phyloP scores from a whole-genome alignment of 495 filamentous ascomycete species.

The Podospora pseudoanserina region DNA sequence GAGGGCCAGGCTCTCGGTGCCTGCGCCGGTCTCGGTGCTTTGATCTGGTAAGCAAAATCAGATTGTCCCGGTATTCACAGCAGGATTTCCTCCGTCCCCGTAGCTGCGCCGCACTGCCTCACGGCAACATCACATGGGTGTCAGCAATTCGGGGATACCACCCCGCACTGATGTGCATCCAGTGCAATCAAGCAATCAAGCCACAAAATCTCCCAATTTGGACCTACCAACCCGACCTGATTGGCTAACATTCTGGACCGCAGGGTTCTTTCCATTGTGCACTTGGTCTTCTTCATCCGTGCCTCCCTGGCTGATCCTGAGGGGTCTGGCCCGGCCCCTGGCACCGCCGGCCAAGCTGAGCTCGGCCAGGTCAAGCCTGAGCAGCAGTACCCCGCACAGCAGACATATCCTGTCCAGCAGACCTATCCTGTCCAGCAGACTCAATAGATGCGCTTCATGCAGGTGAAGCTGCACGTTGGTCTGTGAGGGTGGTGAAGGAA shows the following conservation, averaged over 20 bases:
- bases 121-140: background rate
- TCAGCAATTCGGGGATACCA: background rate
- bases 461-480: background rate
- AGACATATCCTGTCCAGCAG: slow-evolving; percentile 16
- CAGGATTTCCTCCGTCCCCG: background rate
- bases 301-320: slow-evolving; percentile 25
- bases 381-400: slow-evolving; percentile 18
- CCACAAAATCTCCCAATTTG: background rate
- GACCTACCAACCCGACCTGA: background rate
- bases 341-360: slow-evolving; percentile 25
- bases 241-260: slow-evolving; percentile 2
- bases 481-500: background rate
- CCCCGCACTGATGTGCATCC: slow-evolving; percentile 1
- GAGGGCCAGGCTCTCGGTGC: slow-evolving; percentile 27
- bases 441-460: slow-evolving; percentile 6
- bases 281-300: slow-evolving; percentile 37
- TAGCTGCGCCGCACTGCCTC: background rate
- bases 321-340: background rate
- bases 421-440: slow-evolving; percentile 11
- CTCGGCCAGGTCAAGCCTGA: slow-evolving; percentile 33
- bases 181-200: background rate
- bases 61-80: too few relatives aligned
- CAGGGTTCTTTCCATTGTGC: slow-evolving; percentile 37
- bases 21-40: slow-evolving; percentile 39
- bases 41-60: slow-evolving; percentile 32